Percentiles rank a stretch among this genome's conserved stretches.
Evolutionary conservation across 2,329 filamentous ascomycete genomes (phyloP).

Genomic region (Harringtonia aguacate): DNA sequence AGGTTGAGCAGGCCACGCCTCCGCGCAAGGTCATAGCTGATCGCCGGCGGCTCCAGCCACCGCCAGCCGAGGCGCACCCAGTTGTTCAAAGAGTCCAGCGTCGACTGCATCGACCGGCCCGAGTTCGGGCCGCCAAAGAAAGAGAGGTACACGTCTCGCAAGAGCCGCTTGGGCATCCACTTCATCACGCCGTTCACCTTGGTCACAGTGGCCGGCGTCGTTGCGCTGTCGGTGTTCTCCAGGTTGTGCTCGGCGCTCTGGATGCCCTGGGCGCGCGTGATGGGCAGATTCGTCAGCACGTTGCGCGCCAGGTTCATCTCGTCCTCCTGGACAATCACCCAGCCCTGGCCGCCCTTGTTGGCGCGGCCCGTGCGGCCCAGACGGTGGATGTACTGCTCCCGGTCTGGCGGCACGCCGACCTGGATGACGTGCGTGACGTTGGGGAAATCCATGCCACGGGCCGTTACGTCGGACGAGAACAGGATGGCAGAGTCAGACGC

Average conservation of each 20-base stretch:
- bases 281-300: slow-evolving; percentile 47
- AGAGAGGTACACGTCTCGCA: slow-evolving; percentile 42
- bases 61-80: slow-evolving; percentile 42
- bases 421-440: slow-evolving; percentile 53
- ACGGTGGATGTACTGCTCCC: slow-evolving; percentile 52
- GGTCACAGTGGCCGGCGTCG: slow-evolving; percentile 33
- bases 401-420: slow-evolving; percentile 38
- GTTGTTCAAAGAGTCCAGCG: slow-evolving; percentile 42
- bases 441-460: slow-evolving; percentile 61
- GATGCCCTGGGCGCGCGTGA: slow-evolving; percentile 43
- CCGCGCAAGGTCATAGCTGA: slow-evolving; percentile 14
- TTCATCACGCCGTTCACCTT: slow-evolving; percentile 31
- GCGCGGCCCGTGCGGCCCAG: slow-evolving; percentile 63
- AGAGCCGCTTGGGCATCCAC: slow-evolving; percentile 26
- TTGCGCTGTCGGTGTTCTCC: slow-evolving; percentile 32
- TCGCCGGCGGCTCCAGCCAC: slow-evolving; percentile 33
- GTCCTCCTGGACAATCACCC: slow-evolving; percentile 48
- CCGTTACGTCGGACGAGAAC: slow-evolving; percentile 70
- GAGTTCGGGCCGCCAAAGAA: slow-evolving; percentile 36
- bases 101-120: slow-evolving; percentile 21
- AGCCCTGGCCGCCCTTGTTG: slow-evolving; percentile 61
- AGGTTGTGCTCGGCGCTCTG: slow-evolving; percentile 41
- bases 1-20: slow-evolving; percentile 6
- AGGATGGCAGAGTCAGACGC: slow-evolving; percentile 50
- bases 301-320: slow-evolving; percentile 38